Evolutionary conservation across 441 rosid genomes (phyloP), one percentile per base, ranked within the genome.

Genomic region (Populus hybrid): DNA sequence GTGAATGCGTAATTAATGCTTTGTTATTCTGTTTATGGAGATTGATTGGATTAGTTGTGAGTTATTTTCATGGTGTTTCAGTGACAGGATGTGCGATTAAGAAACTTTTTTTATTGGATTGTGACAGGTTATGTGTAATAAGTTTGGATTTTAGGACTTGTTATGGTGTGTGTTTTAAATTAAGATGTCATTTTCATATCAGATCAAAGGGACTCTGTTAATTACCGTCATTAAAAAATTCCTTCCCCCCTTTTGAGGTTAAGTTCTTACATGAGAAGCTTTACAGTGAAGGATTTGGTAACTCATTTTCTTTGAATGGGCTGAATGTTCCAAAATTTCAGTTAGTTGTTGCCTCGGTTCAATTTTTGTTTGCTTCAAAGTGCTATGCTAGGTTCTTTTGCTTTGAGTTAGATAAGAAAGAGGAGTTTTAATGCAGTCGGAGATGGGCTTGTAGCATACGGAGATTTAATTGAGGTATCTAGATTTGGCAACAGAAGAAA

Each of bases 101-200:
- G 54, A 65, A 28, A n/a, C 65, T 68, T 64, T 24, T 69, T n/a
- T 16, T 61, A 30, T 57, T 16, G 73, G 81, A 78, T 18, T 50
- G 35, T 78, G 77, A 78, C 64, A 46, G 11, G 32, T 57, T 68
- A 23, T 73, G 16, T 12, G 3, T 68, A 18, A 73, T 68, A 73
- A 67, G 28, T 21, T 78, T 36, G 70, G 63, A 59, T 78, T 59
- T 57, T 38, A 10, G 38, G 68, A 35, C 23, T 73, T 38, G 12
- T 72, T 78, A 21, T 34, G 26, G 16, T 68, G 18, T 67, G 21
- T 73, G 38, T 57, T 67, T 57, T 34, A 28, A 36, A 68, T 64
- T 9, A 11, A 59, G 30, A 28, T 67, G 77, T 73, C 81, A 66
- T 73, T 67, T 67, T 78, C 77, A 69, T 30, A 8, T 38, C 35